Evolutionary conservation across 1,139 yeast species (phyloP).

Genomic region (Blastobotrys petasosporus): DNA sequence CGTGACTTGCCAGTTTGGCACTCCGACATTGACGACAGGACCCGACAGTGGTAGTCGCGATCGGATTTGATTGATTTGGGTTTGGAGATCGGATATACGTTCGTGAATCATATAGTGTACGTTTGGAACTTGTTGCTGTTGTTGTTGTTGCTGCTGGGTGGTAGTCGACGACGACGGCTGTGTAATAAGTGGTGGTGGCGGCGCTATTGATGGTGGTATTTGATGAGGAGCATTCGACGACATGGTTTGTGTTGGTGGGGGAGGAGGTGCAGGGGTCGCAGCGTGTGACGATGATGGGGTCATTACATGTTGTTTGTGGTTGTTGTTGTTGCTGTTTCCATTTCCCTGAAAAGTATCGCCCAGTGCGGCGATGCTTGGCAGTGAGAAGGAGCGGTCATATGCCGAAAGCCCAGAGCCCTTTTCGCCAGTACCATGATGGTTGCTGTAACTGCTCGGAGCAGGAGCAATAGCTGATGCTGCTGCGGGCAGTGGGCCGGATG

Average conservation of each 20-base stretch:
- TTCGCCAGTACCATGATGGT: too few relatives aligned
- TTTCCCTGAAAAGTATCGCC: too few relatives aligned
- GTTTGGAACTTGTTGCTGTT: background rate
- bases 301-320: slow-evolving; percentile 1
- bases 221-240: background rate
- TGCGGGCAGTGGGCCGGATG: background rate
- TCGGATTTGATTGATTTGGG: slow-evolving; percentile 3
- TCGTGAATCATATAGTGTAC: background rate
- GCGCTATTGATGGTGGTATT: background rate
- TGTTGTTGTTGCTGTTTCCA: slow-evolving; percentile 4
- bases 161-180: background rate
- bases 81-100: background rate
- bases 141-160: background rate
- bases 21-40: slow-evolving; percentile 5
- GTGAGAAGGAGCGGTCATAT: too few relatives aligned
- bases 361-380: too few relatives aligned
- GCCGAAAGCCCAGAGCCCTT: too few relatives aligned
- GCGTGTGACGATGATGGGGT: background rate
- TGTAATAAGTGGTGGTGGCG: background rate
- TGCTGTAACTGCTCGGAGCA: too few relatives aligned
- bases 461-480: background rate
- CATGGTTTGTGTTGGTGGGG: background rate
- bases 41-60: slow-evolving; percentile 2
- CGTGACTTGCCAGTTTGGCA: slow-evolving; percentile 12
- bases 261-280: background rate